phyloP scores from a whole-genome alignment of 2,329 filamentous ascomycete species.

The Alternaria arborescens region DNA sequence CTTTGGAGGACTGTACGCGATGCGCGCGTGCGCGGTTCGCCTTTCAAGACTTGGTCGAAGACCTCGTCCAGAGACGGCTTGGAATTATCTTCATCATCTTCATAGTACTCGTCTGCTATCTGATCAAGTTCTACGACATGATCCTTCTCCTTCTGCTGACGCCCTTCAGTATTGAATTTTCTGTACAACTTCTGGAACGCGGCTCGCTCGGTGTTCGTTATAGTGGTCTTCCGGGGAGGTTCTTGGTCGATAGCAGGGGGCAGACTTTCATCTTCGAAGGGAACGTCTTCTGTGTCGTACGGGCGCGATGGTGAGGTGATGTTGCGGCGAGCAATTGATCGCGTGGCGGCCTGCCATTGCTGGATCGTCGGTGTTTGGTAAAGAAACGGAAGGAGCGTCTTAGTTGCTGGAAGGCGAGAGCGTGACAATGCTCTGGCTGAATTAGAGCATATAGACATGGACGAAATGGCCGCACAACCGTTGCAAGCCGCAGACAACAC shows the following conservation, averaged over 20 bases:
- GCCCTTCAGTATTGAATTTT: slow-evolving; percentile 33
- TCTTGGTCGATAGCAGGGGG: slow-evolving; percentile 32
- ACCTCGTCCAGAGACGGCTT: slow-evolving; percentile 35
- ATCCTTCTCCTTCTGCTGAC: slow-evolving; percentile 24
- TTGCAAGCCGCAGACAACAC: neutral
- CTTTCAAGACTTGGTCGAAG: slow-evolving; percentile 42
- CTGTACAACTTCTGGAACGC: slow-evolving; percentile 49
- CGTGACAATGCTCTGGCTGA: slow-evolving; percentile 45
- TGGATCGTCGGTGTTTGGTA: slow-evolving; percentile 75
- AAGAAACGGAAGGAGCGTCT: slow-evolving; percentile 70
- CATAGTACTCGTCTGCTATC: slow-evolving; percentile 44
- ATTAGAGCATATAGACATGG: slow-evolving; percentile 45
- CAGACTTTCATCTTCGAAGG: slow-evolving; percentile 20
- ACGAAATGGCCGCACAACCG: neutral
- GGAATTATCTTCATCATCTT: slow-evolving; percentile 39
- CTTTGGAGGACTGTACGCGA: slow-evolving; percentile 3
- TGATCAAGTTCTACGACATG: slow-evolving; percentile 34
- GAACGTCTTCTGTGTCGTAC: slow-evolving; percentile 20
- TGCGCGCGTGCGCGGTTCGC: slow-evolving; percentile 13
- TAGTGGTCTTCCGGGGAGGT: slow-evolving; percentile 40
- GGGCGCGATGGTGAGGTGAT: slow-evolving; percentile 31
- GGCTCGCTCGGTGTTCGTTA: slow-evolving; percentile 47
- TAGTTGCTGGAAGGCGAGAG: slow-evolving; percentile 38
- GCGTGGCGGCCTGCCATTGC: slow-evolving; percentile 39
- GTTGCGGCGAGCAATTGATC: slow-evolving; percentile 31